phyloP scores from a whole-genome alignment of 768 basidiomycete genomes.

The Crepidotus variabilis region DNA sequence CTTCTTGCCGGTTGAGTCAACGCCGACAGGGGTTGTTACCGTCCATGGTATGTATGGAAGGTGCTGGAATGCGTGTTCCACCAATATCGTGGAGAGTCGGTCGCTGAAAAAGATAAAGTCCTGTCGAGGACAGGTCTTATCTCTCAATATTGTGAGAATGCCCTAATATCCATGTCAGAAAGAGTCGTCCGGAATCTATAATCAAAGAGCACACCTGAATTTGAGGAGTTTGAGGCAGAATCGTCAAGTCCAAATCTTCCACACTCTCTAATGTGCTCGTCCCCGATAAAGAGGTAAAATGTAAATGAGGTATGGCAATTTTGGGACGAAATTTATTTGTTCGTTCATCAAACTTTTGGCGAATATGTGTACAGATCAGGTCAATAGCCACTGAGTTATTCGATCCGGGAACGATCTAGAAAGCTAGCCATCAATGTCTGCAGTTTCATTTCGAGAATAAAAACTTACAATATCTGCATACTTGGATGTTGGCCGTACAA shows the following conservation, averaged over 20 bases:
- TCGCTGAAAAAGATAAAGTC: conserved; percentile 95
- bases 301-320: conserved; percentile 55
- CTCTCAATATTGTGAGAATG: conserved; percentile 83
- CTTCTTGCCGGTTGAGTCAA: conserved; percentile 54
- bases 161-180: conserved; percentile 45
- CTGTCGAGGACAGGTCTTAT: conserved; percentile 62
- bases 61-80: conserved; percentile 79
- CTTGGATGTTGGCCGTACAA: conserved; percentile 82
- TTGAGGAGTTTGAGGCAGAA: conserved; percentile 79
- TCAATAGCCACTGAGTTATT: conserved; percentile 91
- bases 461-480: conserved; percentile 81
- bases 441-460: not conserved
- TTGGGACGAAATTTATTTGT: conserved; percentile 68
- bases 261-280: conserved; percentile 32
- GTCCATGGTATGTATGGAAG: conserved; percentile 66
- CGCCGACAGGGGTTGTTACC: conserved; percentile 66
- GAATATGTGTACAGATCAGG: conserved; percentile 87
- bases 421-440: not conserved
- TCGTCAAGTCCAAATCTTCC: conserved; percentile 51
- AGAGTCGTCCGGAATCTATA: not conserved
- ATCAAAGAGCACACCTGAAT: conserved; percentile 49
- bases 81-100: conserved; percentile 77
- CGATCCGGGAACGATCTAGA: conserved; percentile 90
- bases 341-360: conserved; percentile 78
- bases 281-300: conserved; percentile 31